Base-by-base conservation (phyloP, 768 basidiomycete species). In the Austroboletus eburneus region DNA sequence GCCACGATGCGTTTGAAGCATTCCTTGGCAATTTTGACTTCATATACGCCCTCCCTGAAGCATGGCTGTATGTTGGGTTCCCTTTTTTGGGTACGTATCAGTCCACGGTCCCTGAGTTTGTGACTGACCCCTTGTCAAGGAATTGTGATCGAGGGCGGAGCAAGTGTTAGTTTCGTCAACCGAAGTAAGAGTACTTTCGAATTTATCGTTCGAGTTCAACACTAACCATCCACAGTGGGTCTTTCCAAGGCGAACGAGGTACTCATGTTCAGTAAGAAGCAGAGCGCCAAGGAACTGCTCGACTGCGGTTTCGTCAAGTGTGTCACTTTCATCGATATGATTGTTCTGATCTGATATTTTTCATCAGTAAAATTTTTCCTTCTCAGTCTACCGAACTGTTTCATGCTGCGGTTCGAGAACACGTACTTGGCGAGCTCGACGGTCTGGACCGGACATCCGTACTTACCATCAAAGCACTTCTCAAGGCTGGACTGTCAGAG, bases 11-110 rank as follows among this genome's bases (percentile, higher is more conserved):
- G 12, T 30, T 36, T 29, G 17, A 50, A 83, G 85, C 79, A 2
- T 78, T 80, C 55, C 65, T 84, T n/a, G 83, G 84, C 1, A 77
- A 83, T 48, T 85, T 86, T 49, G 86, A 88, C 62, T 84, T 88
- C 53, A 80, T 88, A 22, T 87, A 85, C 52, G 73, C 78, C 21
- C 61, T 86, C 49, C 78, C 81, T 2, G 68, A 72, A 46, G 74
- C 69, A 0, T 87, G 81, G 79, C 60, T 88, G 4, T 77, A 78
- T 29, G 72, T 80, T 1, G 85, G 83, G 0, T 87, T 88, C 58
- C 74, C 83, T 0, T 83, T 85, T 54, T 61, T 88, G 18, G 85
- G 80, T 56, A 30, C 16, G 49, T 51, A 22, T 30, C 47, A 12
- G 30, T 46, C 23, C 43, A 21, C 5, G 13, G 9, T 17, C 33